Evolutionary conservation across 768 basidiomycete species (phyloP).

Genomic region (Kwoniella newhampshirensis): DNA sequence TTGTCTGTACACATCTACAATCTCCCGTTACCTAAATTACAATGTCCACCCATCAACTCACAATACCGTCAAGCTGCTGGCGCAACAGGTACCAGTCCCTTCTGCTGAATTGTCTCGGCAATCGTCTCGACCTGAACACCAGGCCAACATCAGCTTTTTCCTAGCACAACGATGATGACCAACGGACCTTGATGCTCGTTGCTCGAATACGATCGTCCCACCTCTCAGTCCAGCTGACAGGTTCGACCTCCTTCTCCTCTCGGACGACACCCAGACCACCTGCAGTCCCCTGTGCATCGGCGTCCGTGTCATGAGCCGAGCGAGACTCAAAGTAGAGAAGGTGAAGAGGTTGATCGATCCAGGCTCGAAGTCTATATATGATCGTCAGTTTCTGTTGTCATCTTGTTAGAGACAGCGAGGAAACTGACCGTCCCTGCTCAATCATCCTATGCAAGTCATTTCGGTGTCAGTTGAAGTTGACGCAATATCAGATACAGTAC

Average conservation of each 20-base stretch:
- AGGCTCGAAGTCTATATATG: conserved; percentile 64
- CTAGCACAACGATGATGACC: neutral
- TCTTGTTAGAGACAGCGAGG: neutral
- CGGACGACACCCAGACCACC: conserved; percentile 86
- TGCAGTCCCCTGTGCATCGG: conserved; percentile 89
- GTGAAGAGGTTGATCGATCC: conserved; percentile 92
- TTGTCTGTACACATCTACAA: conserved; percentile 6
- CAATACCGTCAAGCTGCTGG: neutral
- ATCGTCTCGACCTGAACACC: conserved; percentile 24
- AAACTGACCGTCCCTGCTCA: conserved; percentile 73
- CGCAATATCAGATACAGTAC: neutral
- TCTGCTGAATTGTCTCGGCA: conserved; percentile 22
- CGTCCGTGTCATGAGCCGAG: conserved; percentile 65
- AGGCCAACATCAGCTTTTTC: neutral
- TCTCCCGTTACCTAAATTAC: neutral
- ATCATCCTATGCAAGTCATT: conserved; percentile 73
- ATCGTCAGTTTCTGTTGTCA: conserved; percentile 3
- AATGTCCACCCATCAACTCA: neutral
- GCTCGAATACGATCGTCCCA: conserved; percentile 94
- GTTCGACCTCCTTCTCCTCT: conserved; percentile 73
- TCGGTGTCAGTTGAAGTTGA: neutral
- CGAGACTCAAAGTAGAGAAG: conserved; percentile 90
- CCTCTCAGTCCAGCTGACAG: conserved; percentile 82
- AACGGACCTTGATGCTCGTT: conserved; percentile 77
- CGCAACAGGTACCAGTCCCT: conserved; percentile 21